Conservation (phyloP, 164 flowering plant genomes). For the Vitis riparia region DNA sequence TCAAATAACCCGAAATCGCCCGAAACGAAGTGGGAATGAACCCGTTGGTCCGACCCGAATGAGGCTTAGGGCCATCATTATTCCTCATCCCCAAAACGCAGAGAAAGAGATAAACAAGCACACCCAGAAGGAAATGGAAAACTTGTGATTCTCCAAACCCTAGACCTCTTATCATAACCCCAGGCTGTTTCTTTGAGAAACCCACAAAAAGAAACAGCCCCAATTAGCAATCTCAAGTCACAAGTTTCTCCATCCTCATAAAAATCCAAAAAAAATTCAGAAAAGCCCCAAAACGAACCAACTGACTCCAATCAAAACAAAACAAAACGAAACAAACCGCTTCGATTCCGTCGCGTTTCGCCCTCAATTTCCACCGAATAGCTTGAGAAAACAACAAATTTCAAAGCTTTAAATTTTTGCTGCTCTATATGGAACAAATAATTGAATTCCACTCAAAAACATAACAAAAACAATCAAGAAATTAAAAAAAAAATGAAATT, state of each 20-base stretch:
- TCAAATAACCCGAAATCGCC: constrained; percentile 61
- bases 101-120: constrained; percentile 6
- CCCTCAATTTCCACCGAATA: background rate
- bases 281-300: constrained; percentile 4
- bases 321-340: constrained; percentile 10
- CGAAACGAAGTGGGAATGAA: constrained; percentile 60
- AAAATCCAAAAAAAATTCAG: constrained; percentile 3
- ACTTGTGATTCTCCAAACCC: constrained; percentile 16
- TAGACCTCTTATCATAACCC: constrained; percentile 40
- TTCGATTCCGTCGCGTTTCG: constrained; percentile 2
- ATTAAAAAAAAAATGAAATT: background rate
- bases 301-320: constrained; percentile 4
- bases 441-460: background rate
- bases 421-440: too few species aligned
- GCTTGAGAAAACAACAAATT: too few species aligned
- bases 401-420: too few species aligned
- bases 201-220: constrained; percentile 19
- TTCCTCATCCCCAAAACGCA: constrained; percentile 62
- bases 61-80: constrained; percentile 42
- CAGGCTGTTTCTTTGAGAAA: constrained; percentile 20
- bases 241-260: constrained; percentile 23
- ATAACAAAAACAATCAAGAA: constrained; percentile 1
- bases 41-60: constrained; percentile 39
- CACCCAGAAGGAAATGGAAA: constrained; percentile 13
- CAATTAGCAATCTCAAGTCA: constrained; percentile 11